These are phyloP conservation scores for Ilyonectria destructans DNA, from an alignment of 2,329 filamentous ascomycete genomes.

Conservation along the genomic window DNA sequence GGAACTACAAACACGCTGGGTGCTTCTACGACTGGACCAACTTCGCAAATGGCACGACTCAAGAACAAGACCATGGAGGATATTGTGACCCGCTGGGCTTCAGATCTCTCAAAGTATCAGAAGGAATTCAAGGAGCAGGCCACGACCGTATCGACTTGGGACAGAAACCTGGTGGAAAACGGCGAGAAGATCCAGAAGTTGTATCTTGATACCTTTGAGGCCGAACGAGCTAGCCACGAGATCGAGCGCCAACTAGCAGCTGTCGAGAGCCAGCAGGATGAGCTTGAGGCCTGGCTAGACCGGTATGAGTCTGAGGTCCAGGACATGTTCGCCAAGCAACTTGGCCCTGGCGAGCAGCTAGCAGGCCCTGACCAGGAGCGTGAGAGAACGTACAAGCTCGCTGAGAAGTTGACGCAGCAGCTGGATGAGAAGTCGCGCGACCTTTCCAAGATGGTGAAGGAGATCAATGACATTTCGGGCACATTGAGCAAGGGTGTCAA, in stretches of 20 bases:
- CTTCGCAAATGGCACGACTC: constrained; percentile 88
- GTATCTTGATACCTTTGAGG: constrained; percentile 92
- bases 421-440: constrained; percentile 96
- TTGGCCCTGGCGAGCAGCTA: constrained; percentile 82
- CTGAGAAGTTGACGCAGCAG: constrained; percentile 91
- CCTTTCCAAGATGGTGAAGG: constrained; percentile 95
- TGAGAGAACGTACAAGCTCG: constrained; percentile 95
- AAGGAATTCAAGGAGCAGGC: constrained; percentile 97
- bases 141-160: constrained; percentile 89
- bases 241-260: constrained; percentile 92
- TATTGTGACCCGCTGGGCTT: constrained; percentile 97
- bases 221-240: constrained; percentile 92
- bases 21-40: constrained; percentile 84
- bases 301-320: constrained; percentile 94
- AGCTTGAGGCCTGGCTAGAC: constrained; percentile 90
- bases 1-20: constrained; percentile 66
- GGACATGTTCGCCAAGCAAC: constrained; percentile 85
- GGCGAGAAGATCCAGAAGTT: constrained; percentile 95
- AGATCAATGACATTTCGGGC: constrained; percentile 95
- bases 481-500: constrained; percentile 92
- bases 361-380: constrained; percentile 95
- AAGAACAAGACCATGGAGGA: constrained; percentile 99
- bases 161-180: constrained; percentile 92
- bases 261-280: constrained; percentile 94
- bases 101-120: constrained; percentile 95